Evolutionary conservation across 2,329 filamentous ascomycete genomes (phyloP), one percentile per base, ranked within the genome.

Genomic region (Xylariales sp.): DNA sequence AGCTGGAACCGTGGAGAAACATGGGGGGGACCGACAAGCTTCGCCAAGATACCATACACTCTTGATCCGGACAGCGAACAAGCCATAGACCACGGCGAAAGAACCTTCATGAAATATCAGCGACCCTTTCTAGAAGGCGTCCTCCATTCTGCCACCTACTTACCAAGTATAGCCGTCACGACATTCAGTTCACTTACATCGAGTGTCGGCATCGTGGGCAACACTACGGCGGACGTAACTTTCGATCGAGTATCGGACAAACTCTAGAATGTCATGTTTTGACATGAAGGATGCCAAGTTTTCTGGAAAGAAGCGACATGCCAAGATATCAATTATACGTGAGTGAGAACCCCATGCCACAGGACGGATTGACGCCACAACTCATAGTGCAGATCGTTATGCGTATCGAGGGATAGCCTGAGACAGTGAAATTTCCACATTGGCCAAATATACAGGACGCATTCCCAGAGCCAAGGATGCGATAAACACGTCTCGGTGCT

Each of bases 21-120:
- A 5, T 14, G 50, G 30, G 49, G 49, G 18, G 10, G 49, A 78
- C 83, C 74, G 74, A 86, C 84, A 73, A 30, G 85, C 85, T 78
- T 87, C 85, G 18, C 85, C 85, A 5, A 87, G 78, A 69, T 86
- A 86, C 84, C 84, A 87, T 41, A 77, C 76, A 56, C 81, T 80
- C 76, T 87, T 87, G 70, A 87, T 81, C 75, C 85, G 83, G 30
- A 85, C 81, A 1, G 85, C 86, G 5, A 85, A 78, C 60, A 86
- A 71, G 52, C 85, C 85, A 72, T 83, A 87, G 4, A 81, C 60
- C 0, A 86, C 73, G 28, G 81, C 83, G 72, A 85, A 87, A 8
- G 78, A 76, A 54, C 85, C 84, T 82, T 30, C 9, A 62, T 30
- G 9, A 43, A 34, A 32, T 74, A 56, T 67, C 43, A 62, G 39